Evolutionary conservation across 2,329 filamentous ascomycete species (phyloP).

Genomic region (Arthrobotrys pseudoclavata): DNA sequence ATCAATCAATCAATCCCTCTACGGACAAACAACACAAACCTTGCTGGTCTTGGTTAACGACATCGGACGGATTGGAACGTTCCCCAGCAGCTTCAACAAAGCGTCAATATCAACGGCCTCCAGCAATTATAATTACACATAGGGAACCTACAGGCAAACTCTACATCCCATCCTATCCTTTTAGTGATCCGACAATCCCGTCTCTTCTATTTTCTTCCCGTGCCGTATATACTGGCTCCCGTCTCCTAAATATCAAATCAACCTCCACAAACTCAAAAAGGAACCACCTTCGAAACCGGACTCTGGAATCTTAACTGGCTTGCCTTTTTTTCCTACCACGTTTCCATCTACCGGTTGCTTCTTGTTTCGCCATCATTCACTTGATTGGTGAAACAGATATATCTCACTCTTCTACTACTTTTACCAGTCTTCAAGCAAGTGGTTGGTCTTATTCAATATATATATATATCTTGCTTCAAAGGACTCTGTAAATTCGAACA

Average conservation of each 20-base stretch:
- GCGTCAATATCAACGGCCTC: constrained; percentile 7
- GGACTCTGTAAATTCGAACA: constrained; percentile 22
- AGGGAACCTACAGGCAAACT: constrained; percentile 16
- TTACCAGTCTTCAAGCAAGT: constrained; percentile 10
- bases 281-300: constrained; percentile 16
- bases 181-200: constrained; percentile 14
- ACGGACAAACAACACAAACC: constrained; percentile 26
- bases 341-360: constrained; percentile 15
- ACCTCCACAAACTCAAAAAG: constrained; percentile 22
- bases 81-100: constrained; percentile 13
- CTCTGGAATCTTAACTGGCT: constrained; percentile 18
- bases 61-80: constrained; percentile 20
- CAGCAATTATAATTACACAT: neutral
- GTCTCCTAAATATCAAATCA: constrained; percentile 13
- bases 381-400: constrained; percentile 29
- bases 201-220: neutral
- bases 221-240: constrained; percentile 5
- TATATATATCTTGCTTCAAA: constrained; percentile 16
- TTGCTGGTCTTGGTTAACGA: constrained; percentile 55
- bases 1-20: neutral
- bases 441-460: neutral
- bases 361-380: constrained; percentile 20
- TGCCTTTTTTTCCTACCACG: constrained; percentile 13
- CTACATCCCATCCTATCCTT: neutral
- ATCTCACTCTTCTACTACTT: neutral